These are phyloP conservation scores for Nyssa sinensis DNA, from an alignment of 148 eudicot species.

Conservation along the genomic window DNA sequence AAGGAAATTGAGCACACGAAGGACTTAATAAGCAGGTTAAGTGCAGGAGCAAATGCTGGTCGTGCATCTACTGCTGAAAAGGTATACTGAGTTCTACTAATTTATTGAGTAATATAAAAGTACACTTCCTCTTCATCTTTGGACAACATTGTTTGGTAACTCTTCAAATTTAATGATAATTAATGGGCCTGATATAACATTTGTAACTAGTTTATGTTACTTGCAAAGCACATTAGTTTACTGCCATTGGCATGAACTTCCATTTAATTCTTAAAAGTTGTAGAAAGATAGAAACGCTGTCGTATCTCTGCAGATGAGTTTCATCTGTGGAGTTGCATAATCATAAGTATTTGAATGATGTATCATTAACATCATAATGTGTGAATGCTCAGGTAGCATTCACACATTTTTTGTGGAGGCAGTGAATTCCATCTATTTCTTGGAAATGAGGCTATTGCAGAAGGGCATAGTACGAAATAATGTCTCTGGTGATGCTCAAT, in stretches of 20 bases:
- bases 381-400: too few species aligned
- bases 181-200: neutral
- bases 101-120: neutral
- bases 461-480: too few species aligned
- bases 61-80: constrained; percentile 92
- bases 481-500: neutral
- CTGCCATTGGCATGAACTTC: too few species aligned
- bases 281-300: neutral
- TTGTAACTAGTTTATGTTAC: too few species aligned
- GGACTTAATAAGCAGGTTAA: constrained; percentile 70
- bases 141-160: neutral
- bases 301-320: neutral
- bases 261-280: too few species aligned
- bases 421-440: neutral
- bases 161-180: neutral
- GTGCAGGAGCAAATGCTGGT: constrained; percentile 77
- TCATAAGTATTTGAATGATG: too few species aligned
- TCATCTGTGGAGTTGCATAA: too few species aligned
- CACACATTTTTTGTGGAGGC: neutral
- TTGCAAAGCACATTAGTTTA: too few species aligned
- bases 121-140: neutral
- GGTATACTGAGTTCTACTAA: constrained; percentile 35
- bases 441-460: too few species aligned
- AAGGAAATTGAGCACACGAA: constrained; percentile 87
- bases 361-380: too few species aligned